Evolutionary conservation across 208 protist genomes (phyloP).

Genomic region (Trypanosoma boissoni): DNA sequence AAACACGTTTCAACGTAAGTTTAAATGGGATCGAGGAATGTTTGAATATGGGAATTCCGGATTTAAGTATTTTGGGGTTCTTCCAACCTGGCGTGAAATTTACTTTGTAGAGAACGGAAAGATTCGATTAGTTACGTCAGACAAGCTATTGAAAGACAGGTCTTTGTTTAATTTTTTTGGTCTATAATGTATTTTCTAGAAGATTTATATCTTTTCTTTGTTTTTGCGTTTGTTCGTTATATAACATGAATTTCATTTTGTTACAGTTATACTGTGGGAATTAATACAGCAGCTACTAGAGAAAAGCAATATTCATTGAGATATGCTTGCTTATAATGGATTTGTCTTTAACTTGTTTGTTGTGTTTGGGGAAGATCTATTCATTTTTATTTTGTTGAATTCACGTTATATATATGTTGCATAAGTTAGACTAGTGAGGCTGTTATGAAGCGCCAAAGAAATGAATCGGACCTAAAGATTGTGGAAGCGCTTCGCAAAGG

Average conservation of each 20-base stretch:
- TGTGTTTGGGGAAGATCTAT: no score
- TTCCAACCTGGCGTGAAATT: constrained; percentile 76
- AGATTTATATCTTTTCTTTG: not conserved
- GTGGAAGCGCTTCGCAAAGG: constrained; percentile 45
- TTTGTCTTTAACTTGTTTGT: no score
- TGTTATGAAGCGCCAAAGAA: not conserved
- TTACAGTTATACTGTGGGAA: no score
- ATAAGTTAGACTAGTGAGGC: not conserved
- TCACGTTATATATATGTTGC: not conserved
- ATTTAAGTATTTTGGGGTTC: constrained; percentile 38
- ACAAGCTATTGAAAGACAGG: constrained; percentile 52
- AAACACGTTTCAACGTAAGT: constrained; percentile 84
- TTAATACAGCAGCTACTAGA: no score
- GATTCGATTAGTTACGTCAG: constrained; percentile 71
- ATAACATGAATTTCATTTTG: no score
- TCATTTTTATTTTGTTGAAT: no score
- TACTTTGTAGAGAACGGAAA: constrained; percentile 82
- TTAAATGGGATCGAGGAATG: constrained; percentile 84
- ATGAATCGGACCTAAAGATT: constrained; percentile 21
- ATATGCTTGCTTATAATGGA: no score
- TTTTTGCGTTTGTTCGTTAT: no score
- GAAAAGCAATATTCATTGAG: no score
- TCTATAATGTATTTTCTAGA: constrained; percentile 17
- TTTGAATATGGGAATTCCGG: constrained; percentile 71
- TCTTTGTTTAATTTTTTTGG: constrained; percentile 46